Percentiles rank a stretch among this genome's conserved stretches.
These are phyloP conservation scores for Suillus decipiens DNA, from an alignment of 768 basidiomycete species.

Conservation along the genomic window DNA sequence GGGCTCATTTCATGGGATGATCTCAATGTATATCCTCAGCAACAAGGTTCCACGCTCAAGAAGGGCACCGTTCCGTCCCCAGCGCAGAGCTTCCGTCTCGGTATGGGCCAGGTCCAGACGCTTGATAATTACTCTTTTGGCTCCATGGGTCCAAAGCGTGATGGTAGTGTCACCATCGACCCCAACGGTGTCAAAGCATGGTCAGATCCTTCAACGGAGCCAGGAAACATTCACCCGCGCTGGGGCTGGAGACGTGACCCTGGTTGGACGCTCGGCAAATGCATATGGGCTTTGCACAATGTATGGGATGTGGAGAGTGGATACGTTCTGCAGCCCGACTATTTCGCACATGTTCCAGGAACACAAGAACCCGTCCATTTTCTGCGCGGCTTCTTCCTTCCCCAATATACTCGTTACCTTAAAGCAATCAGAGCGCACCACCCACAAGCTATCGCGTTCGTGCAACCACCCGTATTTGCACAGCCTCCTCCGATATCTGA, in stretches of 20 bases:
- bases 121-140: slow-evolving; percentile 86
- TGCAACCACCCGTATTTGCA: slow-evolving; percentile 90
- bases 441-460: slow-evolving; percentile 83
- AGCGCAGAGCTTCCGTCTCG: slow-evolving; percentile 79
- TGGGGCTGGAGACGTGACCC: slow-evolving; percentile 86
- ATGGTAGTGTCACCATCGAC: slow-evolving; percentile 80
- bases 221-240: slow-evolving; percentile 55
- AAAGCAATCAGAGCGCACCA: slow-evolving; percentile 64
- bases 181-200: slow-evolving; percentile 82
- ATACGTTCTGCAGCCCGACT: slow-evolving; percentile 66
- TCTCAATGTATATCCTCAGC: slow-evolving; percentile 60
- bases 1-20: slow-evolving; percentile 71
- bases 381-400: slow-evolving; percentile 76
- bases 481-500: slow-evolving; percentile 65
- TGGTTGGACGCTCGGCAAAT: slow-evolving; percentile 75
- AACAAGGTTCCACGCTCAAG: slow-evolving; percentile 73
- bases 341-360: slow-evolving; percentile 61
- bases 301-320: slow-evolving; percentile 84
- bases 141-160: slow-evolving; percentile 69
- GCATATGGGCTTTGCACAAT: slow-evolving; percentile 86
- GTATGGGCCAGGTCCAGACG: slow-evolving; percentile 82
- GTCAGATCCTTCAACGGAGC: slow-evolving; percentile 57
- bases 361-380: slow-evolving; percentile 59
- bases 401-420: slow-evolving; percentile 63
- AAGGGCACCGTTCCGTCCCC: slow-evolving; percentile 90